Percentiles rank a stretch among this genome's conserved stretches.
phyloP scores from a whole-genome alignment of 2,329 filamentous ascomycete genomes.

The Grosmannia clavigera region DNA sequence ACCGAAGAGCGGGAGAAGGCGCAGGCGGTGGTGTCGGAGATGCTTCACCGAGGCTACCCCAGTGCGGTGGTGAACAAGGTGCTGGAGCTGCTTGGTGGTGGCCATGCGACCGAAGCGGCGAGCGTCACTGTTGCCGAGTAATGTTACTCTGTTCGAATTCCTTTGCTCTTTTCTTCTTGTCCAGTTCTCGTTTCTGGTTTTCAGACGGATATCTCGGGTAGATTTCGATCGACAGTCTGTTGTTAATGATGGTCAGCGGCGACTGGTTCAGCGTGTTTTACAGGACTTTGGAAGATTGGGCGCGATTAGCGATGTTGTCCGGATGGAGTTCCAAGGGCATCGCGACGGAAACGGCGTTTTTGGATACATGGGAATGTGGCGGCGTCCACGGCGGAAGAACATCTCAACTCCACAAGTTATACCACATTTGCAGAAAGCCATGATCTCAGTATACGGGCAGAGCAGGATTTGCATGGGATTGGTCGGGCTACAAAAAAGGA shows the following conservation, averaged over 20 bases:
- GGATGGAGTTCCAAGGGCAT: neutral
- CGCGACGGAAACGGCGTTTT: neutral
- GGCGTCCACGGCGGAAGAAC: slow-evolving; percentile 29
- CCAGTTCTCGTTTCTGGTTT: neutral
- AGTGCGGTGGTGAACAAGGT: slow-evolving; percentile 89
- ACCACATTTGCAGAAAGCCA: slow-evolving; percentile 10
- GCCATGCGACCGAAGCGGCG: slow-evolving; percentile 29
- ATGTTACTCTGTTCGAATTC: neutral
- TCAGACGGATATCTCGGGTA: neutral
- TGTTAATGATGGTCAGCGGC: neutral
- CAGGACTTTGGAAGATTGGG: neutral
- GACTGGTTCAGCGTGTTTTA: neutral
- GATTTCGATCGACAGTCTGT: neutral
- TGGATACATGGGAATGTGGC: slow-evolving; percentile 8
- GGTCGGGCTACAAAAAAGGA: neutral
- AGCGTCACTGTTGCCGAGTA: slow-evolving; percentile 9
- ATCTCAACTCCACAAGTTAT: slow-evolving; percentile 37
- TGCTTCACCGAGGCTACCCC: slow-evolving; percentile 82
- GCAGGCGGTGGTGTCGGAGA: slow-evolving; percentile 72
- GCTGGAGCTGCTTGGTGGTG: slow-evolving; percentile 67
- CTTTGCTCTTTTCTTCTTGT: neutral
- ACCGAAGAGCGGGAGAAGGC: slow-evolving; percentile 69
- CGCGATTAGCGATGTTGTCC: neutral
- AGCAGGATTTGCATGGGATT: slow-evolving; percentile 3
- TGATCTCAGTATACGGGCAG: slow-evolving; percentile 7